Evolutionary conservation across 2,329 filamentous ascomycete species (phyloP).

Genomic region (Ceratocystis papillata): DNA sequence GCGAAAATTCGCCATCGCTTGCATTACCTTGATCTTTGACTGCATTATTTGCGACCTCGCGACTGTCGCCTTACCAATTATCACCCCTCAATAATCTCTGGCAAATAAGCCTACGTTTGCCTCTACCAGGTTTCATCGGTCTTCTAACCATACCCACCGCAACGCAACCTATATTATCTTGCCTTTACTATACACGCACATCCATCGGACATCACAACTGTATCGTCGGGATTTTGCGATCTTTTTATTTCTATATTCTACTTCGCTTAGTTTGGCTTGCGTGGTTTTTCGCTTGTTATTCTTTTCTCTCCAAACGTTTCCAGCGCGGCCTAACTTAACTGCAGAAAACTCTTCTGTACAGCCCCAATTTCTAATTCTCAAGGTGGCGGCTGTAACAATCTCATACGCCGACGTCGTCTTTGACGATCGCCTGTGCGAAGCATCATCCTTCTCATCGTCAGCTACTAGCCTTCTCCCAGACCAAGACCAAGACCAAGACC

Average conservation of each 20-base stretch:
- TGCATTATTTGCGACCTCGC: slow-evolving; percentile 10
- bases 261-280: not conserved
- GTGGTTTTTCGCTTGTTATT: not conserved
- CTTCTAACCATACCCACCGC: not conserved
- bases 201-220: not conserved
- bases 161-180: not conserved
- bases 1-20: not conserved
- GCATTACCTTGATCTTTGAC: not conserved
- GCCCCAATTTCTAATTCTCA: slow-evolving; percentile 14
- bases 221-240: not conserved
- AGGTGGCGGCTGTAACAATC: slow-evolving; percentile 22
- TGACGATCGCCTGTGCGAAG: slow-evolving; percentile 24
- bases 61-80: slow-evolving; percentile 4
- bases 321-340: slow-evolving; percentile 9
- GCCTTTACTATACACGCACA: slow-evolving; percentile 1
- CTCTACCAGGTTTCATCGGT: not conserved
- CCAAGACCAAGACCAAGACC: not conserved
- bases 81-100: not conserved
- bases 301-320: not conserved
- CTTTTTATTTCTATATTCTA: not conserved
- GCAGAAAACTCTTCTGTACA: slow-evolving; percentile 19
- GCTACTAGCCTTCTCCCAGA: not conserved
- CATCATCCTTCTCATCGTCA: slow-evolving; percentile 12
- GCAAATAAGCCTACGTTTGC: not conserved
- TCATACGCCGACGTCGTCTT: slow-evolving; percentile 23